phyloP scores from a whole-genome alignment of 768 basidiomycete species.

The Amanita brunnescens region DNA sequence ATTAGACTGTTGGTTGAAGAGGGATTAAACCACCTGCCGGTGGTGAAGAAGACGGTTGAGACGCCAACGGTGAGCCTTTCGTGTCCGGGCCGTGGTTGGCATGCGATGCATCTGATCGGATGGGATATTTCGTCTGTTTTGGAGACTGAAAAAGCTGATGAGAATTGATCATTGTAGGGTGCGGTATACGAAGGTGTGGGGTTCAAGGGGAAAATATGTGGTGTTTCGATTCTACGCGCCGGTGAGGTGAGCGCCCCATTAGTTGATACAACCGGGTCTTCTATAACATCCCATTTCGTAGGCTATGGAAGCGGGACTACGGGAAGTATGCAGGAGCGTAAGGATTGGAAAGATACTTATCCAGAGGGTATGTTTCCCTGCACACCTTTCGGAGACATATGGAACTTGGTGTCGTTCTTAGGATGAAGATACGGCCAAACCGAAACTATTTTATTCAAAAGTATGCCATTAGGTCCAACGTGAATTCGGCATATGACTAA shows the following conservation, averaged over 20 bases:
- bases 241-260: conserved; percentile 59
- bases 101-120: conserved; percentile 1
- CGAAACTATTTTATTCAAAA: conserved; percentile 91
- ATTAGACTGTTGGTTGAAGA: conserved; percentile 77
- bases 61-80: conserved; percentile 65
- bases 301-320: conserved; percentile 97
- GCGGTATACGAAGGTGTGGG: conserved; percentile 83
- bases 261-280: not conserved
- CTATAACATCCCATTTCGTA: conserved; percentile 17
- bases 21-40: conserved; percentile 81
- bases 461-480: conserved; percentile 21
- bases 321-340: conserved; percentile 91
- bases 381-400: not conserved
- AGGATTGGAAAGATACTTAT: conserved; percentile 98
- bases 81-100: too few relatives aligned
- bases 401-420: conserved; percentile 19
- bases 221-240: conserved; percentile 89
- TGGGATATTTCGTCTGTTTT: too few relatives aligned
- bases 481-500: not conserved
- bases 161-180: conserved; percentile 37
- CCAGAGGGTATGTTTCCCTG: conserved; percentile 62
- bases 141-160: not conserved
- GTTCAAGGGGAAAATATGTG: conserved; percentile 95
- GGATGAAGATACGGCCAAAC: conserved; percentile 92
- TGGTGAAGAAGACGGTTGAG: conserved; percentile 62